Conservation (phyloP, 2,329 filamentous ascomycete genomes). For the Aspergillus bombycis region DNA sequence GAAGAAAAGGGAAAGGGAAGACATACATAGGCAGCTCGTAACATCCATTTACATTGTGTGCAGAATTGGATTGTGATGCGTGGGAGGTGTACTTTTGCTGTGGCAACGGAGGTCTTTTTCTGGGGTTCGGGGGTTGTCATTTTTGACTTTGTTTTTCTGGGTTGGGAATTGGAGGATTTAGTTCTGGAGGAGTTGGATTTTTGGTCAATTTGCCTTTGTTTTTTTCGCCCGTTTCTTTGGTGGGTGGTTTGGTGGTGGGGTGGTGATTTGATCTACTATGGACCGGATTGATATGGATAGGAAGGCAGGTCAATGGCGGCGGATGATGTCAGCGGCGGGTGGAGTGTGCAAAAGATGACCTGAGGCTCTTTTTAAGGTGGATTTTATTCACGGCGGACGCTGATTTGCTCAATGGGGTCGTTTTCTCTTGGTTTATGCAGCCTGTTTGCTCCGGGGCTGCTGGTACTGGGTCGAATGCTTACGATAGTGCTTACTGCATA, state of each 20-base stretch:
- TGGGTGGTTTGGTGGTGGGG: neutral
- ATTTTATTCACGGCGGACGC: neutral
- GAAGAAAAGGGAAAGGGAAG: conserved; percentile 7
- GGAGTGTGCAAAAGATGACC: neutral
- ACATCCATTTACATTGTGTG: conserved; percentile 92
- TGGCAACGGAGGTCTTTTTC: conserved; percentile 9
- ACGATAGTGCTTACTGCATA: neutral
- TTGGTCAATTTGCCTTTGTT: too few relatives aligned
- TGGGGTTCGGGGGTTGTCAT: neutral
- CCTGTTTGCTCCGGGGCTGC: neutral
- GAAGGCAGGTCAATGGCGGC: neutral
- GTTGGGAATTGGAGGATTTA: too few relatives aligned
- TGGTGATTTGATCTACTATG: conserved; percentile 8
- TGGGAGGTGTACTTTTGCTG: conserved; percentile 56
- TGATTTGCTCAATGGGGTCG: neutral
- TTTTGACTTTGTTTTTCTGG: neutral
- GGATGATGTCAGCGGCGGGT: conserved; percentile 35
- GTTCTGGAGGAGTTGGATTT: too few relatives aligned
- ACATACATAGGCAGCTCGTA: conserved; percentile 80
- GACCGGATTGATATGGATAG: neutral
- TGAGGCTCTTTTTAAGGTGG: neutral
- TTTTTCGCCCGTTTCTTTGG: neutral
- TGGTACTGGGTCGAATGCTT: neutral
- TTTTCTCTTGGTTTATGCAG: neutral
- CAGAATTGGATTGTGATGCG: conserved; percentile 88